phyloP scores from a whole-genome alignment of 2,329 filamentous ascomycete genomes.

The Sclerotinia borealis region DNA sequence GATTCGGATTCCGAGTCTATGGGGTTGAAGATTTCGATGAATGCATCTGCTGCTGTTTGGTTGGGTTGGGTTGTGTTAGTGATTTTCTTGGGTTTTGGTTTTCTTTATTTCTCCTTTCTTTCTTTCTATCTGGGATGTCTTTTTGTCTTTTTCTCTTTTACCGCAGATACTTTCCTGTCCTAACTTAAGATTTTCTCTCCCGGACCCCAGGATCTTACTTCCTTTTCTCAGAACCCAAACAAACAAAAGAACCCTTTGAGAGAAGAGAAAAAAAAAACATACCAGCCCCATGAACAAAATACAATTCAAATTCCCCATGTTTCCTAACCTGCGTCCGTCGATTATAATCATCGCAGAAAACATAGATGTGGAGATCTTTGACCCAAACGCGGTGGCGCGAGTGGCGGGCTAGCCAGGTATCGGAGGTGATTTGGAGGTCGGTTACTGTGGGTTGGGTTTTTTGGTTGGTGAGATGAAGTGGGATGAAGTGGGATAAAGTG shows the following conservation, averaged over 20 bases:
- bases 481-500: too few relatives aligned
- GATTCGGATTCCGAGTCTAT: background rate
- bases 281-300: conserved; percentile 29
- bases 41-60: conserved; percentile 10
- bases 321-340: conserved; percentile 46
- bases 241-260: background rate
- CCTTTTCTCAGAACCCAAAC: too few relatives aligned
- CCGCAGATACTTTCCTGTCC: too few relatives aligned
- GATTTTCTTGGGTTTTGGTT: background rate
- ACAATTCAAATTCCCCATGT: conserved; percentile 29
- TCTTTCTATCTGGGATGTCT: background rate
- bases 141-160: rapidly evolving
- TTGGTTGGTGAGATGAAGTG: background rate
- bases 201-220: too few relatives aligned
- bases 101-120: background rate
- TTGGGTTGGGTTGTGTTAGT: background rate
- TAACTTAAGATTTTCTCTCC: too few relatives aligned
- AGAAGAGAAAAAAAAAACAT: conserved; percentile 2
- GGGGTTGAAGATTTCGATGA: conserved; percentile 5
- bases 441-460: conserved; percentile 39
- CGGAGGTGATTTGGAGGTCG: conserved; percentile 40
- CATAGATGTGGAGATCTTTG: conserved; percentile 49
- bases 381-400: conserved; percentile 45
- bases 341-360: conserved; percentile 52
- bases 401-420: conserved; percentile 46